phyloP scores from a whole-genome alignment of 768 basidiomycete genomes.

The Rhizopogon roseolus region DNA sequence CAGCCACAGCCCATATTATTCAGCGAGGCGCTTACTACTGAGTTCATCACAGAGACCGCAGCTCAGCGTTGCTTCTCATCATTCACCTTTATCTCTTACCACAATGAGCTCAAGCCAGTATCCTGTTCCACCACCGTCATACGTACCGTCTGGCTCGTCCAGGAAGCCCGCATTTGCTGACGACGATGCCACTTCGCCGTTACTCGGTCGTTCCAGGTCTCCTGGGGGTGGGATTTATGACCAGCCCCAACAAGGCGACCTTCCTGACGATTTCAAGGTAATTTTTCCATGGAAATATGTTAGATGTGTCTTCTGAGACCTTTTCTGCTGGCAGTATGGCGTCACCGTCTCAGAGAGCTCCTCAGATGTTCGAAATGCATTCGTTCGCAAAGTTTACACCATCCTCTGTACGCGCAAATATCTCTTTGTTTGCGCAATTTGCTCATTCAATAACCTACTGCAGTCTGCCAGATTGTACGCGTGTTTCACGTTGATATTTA shows the following conservation, averaged over 20 bases:
- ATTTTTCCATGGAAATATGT: slow-evolving; percentile 5
- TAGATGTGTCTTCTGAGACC: not conserved
- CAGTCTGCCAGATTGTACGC: slow-evolving; percentile 72
- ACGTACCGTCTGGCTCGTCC: slow-evolving; percentile 39
- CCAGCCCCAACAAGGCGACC: slow-evolving; percentile 67
- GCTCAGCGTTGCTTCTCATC: not conserved
- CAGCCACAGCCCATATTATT: slow-evolving; percentile 22
- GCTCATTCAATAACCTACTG: slow-evolving; percentile 3
- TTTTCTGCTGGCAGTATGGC: slow-evolving; percentile 47
- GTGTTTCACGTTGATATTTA: not conserved
- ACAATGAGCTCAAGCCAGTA: slow-evolving; percentile 51
- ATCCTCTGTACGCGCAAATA: slow-evolving; percentile 67
- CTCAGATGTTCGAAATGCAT: slow-evolving; percentile 74
- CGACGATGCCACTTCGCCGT: slow-evolving; percentile 46
- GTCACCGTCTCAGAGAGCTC: slow-evolving; percentile 75
- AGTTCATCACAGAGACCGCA: slow-evolving; percentile 4
- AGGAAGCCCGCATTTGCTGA: slow-evolving; percentile 28
- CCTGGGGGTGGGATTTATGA: slow-evolving; percentile 57
- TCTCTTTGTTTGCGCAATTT: not conserved
- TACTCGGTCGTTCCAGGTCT: slow-evolving; percentile 47
- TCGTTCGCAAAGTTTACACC: slow-evolving; percentile 87
- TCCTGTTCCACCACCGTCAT: slow-evolving; percentile 58
- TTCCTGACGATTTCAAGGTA: slow-evolving; percentile 95
- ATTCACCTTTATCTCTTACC: slow-evolving; percentile 15
- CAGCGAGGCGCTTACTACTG: slow-evolving; percentile 17